Conservation (phyloP, 208 protist genomes). For the Acanthamoeba castellanii region DNA sequence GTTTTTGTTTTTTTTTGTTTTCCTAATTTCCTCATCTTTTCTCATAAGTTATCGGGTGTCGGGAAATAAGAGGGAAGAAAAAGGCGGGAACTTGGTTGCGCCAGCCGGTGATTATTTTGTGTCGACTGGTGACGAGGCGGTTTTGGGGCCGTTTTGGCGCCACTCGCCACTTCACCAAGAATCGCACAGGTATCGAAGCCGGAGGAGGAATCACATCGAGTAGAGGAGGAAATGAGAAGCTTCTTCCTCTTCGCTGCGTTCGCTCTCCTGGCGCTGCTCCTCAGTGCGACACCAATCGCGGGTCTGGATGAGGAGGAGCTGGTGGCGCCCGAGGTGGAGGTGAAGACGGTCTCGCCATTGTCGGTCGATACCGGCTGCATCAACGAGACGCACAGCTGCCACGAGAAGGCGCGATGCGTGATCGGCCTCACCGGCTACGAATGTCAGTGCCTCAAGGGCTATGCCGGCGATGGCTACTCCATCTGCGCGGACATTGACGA, state of each 20-base stretch:
- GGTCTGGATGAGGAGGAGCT: background rate
- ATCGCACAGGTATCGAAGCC: background rate
- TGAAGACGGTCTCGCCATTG: background rate
- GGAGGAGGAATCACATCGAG: background rate
- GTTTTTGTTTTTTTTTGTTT: background rate
- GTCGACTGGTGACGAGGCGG: background rate
- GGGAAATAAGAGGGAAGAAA: too few species aligned
- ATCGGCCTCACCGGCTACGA: constrained; percentile 31
- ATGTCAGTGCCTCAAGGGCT: constrained; percentile 39
- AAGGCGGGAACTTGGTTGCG: background rate
- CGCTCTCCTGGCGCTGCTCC: background rate
- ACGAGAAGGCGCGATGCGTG: constrained; percentile 27
- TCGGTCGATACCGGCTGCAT: background rate
- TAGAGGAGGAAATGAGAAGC: background rate
- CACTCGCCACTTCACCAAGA: background rate
- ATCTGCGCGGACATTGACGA: constrained; percentile 69
- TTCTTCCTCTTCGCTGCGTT: background rate
- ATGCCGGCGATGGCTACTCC: constrained; percentile 24
- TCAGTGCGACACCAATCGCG: background rate
- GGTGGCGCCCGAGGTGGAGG: background rate
- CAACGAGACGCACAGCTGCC: constrained; percentile 20
- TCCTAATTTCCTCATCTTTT: background rate
- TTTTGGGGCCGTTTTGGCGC: background rate
- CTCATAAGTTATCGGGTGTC: background rate
- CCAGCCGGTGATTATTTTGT: background rate